Percentiles rank a stretch among this genome's conserved stretches.
These are phyloP conservation scores for Datura wrightii DNA, from an alignment of 257 asterid genomes.

Conservation along the genomic window DNA sequence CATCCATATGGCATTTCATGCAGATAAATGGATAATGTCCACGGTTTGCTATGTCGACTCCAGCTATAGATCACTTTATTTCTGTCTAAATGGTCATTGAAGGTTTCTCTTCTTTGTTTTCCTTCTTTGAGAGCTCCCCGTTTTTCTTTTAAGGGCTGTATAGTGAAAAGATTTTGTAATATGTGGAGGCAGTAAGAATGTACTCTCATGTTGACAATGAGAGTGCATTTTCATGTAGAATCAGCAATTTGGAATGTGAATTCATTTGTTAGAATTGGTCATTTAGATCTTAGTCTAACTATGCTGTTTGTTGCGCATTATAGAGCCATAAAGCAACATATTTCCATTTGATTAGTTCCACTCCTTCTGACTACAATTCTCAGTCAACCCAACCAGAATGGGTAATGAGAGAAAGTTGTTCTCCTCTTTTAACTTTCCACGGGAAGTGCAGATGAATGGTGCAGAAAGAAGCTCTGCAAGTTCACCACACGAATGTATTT, in stretches of 20 bases:
- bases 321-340: not conserved
- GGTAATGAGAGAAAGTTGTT: not conserved
- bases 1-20: not conserved
- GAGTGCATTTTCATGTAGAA: not conserved
- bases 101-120: not conserved
- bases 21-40: not conserved
- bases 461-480: not conserved
- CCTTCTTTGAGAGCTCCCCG: not conserved
- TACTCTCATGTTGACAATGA: not conserved
- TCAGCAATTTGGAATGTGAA: not conserved
- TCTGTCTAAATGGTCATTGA: not conserved
- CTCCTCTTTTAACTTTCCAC: not conserved
- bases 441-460: not conserved
- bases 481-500: not conserved
- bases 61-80: slow-evolving; percentile 6
- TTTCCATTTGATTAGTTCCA: not conserved
- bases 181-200: not conserved
- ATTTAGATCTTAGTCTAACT: not conserved
- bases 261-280: slow-evolving; percentile 4
- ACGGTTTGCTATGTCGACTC: not conserved
- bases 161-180: not conserved
- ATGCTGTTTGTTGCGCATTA: not conserved
- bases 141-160: not conserved
- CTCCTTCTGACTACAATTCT: not conserved
- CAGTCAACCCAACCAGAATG: not conserved